These are phyloP conservation scores for Mycena epipterygia DNA, from an alignment of 768 basidiomycete genomes.

Conservation along the genomic window DNA sequence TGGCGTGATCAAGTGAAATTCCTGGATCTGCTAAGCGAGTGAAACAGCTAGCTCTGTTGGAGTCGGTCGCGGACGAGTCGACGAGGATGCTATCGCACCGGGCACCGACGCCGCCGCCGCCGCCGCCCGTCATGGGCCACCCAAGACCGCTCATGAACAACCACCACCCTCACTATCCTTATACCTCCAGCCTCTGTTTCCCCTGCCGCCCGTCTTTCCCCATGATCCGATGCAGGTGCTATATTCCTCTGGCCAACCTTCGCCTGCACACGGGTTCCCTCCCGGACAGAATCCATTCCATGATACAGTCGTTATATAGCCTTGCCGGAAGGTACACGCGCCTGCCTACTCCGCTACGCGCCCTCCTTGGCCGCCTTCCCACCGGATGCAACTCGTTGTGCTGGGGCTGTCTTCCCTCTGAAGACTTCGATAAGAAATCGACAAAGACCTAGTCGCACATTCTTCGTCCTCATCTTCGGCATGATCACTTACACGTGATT, in stretches of 20 bases:
- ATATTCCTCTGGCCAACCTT: conserved; percentile 33
- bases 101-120: no score
- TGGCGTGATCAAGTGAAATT: conserved; percentile 66
- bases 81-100: conserved; percentile 59
- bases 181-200: conserved; percentile 36
- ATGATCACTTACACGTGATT: no score
- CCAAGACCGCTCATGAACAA: conserved; percentile 10
- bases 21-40: conserved; percentile 73
- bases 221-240: conserved; percentile 36
- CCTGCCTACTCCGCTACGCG: no score
- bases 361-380: no score
- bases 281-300: conserved; percentile 36
- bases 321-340: no score
- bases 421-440: no score
- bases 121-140: conserved; percentile 23
- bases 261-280: not conserved
- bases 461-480: no score
- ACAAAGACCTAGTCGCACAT: no score
- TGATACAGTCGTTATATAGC: no score
- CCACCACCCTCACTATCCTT: conserved; percentile 27
- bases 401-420: no score
- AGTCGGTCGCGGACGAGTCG: conserved; percentile 81
- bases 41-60: conserved; percentile 79
- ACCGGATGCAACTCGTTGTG: no score
- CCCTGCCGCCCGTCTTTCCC: conserved; percentile 27